phyloP scores from a whole-genome alignment of 2,329 filamentous ascomycete genomes.

The Paraphaeosphaeria minitans region DNA sequence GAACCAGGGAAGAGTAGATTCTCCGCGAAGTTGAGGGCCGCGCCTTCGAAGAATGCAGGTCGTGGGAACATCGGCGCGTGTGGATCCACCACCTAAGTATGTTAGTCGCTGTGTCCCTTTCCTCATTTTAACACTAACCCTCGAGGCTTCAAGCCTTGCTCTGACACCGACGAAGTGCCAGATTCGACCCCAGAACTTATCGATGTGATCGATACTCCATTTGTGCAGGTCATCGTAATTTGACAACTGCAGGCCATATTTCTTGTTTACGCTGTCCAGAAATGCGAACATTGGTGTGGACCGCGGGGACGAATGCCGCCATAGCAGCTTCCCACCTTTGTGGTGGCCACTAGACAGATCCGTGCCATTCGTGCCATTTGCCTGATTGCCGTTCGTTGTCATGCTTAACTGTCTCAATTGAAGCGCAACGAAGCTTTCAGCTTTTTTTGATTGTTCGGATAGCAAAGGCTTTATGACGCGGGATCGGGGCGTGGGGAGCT shows the following conservation, averaged over 20 bases:
- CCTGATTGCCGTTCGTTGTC: conserved; percentile 14
- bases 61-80: conserved; percentile 80
- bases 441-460: conserved; percentile 9
- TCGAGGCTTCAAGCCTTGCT: conserved; percentile 66
- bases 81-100: conserved; percentile 68
- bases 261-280: conserved; percentile 69
- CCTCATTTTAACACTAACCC: conserved; percentile 53
- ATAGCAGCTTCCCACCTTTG: conserved; percentile 54
- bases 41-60: conserved; percentile 80
- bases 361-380: conserved; percentile 17
- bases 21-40: conserved; percentile 89
- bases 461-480: conserved; percentile 17
- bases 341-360: conserved; percentile 31
- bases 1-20: conserved; percentile 83
- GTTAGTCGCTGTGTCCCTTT: conserved; percentile 22
- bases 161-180: conserved; percentile 83
- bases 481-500: background rate
- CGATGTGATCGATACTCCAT: conserved; percentile 81
- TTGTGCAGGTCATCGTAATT: conserved; percentile 77
- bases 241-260: conserved; percentile 65
- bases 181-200: conserved; percentile 80
- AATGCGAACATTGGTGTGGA: conserved; percentile 76
- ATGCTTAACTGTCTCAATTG: conserved; percentile 11
- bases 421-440: background rate
- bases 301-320: conserved; percentile 70